Evolutionary conservation across 768 basidiomycete species (phyloP).

Genomic region (Kwoniella europaea): DNA sequence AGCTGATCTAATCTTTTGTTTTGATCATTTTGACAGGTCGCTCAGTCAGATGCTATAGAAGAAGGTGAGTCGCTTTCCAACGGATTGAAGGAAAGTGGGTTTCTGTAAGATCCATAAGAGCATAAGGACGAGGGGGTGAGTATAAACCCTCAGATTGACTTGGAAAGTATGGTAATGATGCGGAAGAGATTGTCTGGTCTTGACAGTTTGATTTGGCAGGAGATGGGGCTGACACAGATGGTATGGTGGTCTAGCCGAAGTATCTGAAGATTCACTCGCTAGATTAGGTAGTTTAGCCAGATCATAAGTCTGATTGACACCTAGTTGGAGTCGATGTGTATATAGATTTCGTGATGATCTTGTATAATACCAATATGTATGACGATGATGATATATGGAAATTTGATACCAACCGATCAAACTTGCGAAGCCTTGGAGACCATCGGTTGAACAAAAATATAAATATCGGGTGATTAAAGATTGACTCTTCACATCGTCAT

Average conservation of each 20-base stretch:
- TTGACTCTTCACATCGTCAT: too few species aligned
- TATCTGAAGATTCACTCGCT: constrained; percentile 60
- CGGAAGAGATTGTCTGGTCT: too few species aligned
- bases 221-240: too few species aligned
- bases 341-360: neutral
- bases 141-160: neutral
- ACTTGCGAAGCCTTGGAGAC: too few species aligned
- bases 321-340: neutral
- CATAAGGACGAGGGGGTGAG: constrained; percentile 8
- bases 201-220: too few species aligned
- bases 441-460: too few species aligned
- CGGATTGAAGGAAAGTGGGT: constrained; percentile 32
- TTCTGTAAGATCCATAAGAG: constrained; percentile 2
- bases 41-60: constrained; percentile 60
- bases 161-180: too few species aligned
- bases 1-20: neutral
- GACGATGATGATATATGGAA: neutral
- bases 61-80: constrained; percentile 54
- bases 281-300: constrained; percentile 55
- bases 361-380: neutral
- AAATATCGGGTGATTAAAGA: too few species aligned
- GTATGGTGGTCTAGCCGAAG: constrained; percentile 41
- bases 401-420: neutral
- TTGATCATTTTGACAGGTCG: constrained; percentile 48
- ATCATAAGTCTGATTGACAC: neutral